Evolutionary conservation across 2,329 filamentous ascomycete genomes (phyloP).

Genomic region (Cylindrodendrum hubeiense): DNA sequence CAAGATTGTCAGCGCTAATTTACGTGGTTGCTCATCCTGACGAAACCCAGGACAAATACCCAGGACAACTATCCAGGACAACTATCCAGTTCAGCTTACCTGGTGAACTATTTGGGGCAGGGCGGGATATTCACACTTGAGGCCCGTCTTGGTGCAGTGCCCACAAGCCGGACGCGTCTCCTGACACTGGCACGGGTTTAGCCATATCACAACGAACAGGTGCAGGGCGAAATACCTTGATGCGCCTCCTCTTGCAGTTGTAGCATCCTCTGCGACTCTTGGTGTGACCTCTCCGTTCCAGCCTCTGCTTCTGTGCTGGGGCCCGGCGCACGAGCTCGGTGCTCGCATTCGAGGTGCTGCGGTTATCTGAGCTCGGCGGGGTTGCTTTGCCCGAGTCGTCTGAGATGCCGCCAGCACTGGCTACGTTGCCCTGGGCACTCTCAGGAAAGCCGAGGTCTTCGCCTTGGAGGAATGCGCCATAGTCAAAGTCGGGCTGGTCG

Average conservation of each 20-base stretch:
- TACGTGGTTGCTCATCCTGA: no score
- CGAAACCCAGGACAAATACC: neutral
- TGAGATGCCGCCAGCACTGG: conserved; percentile 32
- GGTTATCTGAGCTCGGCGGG: conserved; percentile 46
- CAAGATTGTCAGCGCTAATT: conserved; percentile 4
- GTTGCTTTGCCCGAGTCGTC: conserved; percentile 48
- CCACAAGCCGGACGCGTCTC: conserved; percentile 73
- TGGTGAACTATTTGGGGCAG: conserved; percentile 64
- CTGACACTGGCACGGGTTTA: conserved; percentile 65
- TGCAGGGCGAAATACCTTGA: conserved; percentile 61
- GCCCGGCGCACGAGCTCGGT: conserved; percentile 31
- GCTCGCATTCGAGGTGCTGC: conserved; percentile 37
- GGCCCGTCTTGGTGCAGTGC: conserved; percentile 72
- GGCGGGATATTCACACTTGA: conserved; percentile 73
- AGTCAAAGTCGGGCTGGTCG: conserved; percentile 53
- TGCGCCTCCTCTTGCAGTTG: conserved; percentile 75
- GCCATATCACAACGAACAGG: neutral
- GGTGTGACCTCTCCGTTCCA: conserved; percentile 72
- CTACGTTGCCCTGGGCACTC: conserved; percentile 28
- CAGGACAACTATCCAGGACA: neutral
- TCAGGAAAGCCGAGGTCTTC: conserved; percentile 41
- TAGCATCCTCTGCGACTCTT: conserved; percentile 76
- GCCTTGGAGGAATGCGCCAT: conserved; percentile 52
- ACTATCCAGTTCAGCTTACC: conserved; percentile 46
- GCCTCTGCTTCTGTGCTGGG: conserved; percentile 47